Evolutionary conservation across 495 filamentous ascomycete species (phyloP).

Genomic region (Hyaloscypha hepaticicola): DNA sequence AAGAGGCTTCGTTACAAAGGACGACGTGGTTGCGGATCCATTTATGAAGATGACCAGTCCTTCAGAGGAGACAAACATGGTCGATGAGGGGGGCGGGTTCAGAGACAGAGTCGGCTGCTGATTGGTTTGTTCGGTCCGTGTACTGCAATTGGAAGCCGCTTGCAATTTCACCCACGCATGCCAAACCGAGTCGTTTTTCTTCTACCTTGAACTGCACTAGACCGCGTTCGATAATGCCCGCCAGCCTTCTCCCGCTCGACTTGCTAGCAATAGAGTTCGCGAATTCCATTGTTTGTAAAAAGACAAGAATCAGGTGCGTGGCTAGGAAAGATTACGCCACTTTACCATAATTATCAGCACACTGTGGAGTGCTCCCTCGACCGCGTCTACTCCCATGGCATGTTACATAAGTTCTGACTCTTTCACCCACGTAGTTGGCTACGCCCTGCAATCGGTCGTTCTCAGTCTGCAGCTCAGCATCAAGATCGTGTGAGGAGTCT

Average conservation of each 20-base stretch:
- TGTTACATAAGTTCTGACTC: slow-evolving; percentile 34
- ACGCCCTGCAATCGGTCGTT: slow-evolving; percentile 35
- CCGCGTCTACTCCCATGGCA: slow-evolving; percentile 27
- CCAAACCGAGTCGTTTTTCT: slow-evolving; percentile 26
- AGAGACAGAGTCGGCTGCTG: slow-evolving; percentile 29
- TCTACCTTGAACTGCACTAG: slow-evolving; percentile 32
- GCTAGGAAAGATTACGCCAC: slow-evolving; percentile 31
- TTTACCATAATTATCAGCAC: slow-evolving; percentile 31
- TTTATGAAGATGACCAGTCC: slow-evolving; percentile 28
- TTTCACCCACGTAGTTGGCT: slow-evolving; percentile 35
- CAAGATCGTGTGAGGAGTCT: slow-evolving; percentile 33
- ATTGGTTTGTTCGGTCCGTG: slow-evolving; percentile 38
- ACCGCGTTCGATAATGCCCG: slow-evolving; percentile 25
- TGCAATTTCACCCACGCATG: slow-evolving; percentile 28
- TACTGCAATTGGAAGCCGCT: slow-evolving; percentile 34
- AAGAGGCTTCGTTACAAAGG: slow-evolving; percentile 25
- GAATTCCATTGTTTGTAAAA: slow-evolving; percentile 30
- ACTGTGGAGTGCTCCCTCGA: slow-evolving; percentile 30
- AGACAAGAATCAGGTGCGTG: slow-evolving; percentile 30
- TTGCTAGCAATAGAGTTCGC: slow-evolving; percentile 29
- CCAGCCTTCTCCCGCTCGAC: slow-evolving; percentile 26
- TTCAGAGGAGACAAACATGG: slow-evolving; percentile 24
- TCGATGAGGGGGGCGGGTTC: slow-evolving; percentile 19
- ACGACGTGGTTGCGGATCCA: slow-evolving; percentile 21
- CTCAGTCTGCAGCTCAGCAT: slow-evolving; percentile 35